Evolutionary conservation across 2,329 filamentous ascomycete genomes (phyloP).

Genomic region (Emmonsia crescens): DNA sequence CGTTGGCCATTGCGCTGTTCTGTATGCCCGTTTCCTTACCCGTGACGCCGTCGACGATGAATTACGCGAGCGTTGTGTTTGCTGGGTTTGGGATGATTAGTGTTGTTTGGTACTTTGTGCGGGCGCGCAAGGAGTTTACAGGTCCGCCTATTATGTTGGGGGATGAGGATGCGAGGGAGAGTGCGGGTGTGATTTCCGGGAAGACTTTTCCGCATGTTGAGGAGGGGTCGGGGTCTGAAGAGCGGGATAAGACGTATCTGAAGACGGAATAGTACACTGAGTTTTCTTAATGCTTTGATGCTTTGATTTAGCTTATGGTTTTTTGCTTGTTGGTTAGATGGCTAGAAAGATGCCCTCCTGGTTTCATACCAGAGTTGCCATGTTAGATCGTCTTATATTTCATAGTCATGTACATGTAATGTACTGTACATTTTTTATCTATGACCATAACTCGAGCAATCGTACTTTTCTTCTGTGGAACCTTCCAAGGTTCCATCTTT

Average conservation of each 20-base stretch:
- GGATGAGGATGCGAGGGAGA: constrained; percentile 18
- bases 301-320: no score
- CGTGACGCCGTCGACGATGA: constrained; percentile 49
- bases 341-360: neutral
- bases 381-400: neutral
- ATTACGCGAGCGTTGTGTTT: constrained; percentile 58
- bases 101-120: constrained; percentile 51
- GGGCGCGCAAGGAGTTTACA: constrained; percentile 53
- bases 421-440: no score
- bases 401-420: neutral
- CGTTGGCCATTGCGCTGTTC: constrained; percentile 59
- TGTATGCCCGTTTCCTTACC: constrained; percentile 60
- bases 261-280: neutral
- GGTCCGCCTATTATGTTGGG: constrained; percentile 39
- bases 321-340: neutral
- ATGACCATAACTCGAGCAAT: neutral
- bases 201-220: constrained; percentile 24
- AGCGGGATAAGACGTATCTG: constrained; percentile 12
- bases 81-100: constrained; percentile 51
- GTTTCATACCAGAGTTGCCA: neutral
- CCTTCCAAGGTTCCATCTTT: neutral
- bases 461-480: neutral
- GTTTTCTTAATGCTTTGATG: neutral
- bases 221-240: constrained; percentile 14
- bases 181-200: constrained; percentile 21